Conservation (phyloP, 805 yeast species). For the Teunomyces stri region DNA sequence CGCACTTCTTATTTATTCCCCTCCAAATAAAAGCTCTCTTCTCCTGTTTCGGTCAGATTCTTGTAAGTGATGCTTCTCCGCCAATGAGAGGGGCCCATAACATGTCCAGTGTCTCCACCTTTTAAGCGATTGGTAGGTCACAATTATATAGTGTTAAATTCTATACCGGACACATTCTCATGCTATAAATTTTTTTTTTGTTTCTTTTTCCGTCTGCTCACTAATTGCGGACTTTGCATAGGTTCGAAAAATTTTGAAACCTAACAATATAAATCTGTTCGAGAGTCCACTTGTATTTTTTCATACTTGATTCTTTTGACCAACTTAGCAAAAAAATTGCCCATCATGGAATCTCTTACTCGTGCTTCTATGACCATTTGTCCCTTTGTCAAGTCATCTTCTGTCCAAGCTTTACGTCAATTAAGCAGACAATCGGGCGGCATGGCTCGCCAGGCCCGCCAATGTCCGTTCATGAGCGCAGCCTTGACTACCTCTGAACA, state of each 20-base stretch:
- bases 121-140: not conserved
- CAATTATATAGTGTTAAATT: not conserved
- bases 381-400: slow-evolving; percentile 72
- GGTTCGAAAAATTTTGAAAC: slow-evolving; percentile 1
- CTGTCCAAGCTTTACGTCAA: slow-evolving; percentile 58
- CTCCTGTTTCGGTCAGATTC: no score
- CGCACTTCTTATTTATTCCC: not conserved
- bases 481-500: slow-evolving; percentile 37
- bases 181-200: not conserved
- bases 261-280: not conserved
- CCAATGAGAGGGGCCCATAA: no score
- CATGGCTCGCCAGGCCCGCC: slow-evolving; percentile 58
- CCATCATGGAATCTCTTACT: slow-evolving; percentile 73
- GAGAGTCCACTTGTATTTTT: not conserved
- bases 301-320: not conserved
- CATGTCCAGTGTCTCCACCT: not conserved
- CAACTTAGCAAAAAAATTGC: not conserved
- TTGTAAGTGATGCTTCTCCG: no score
- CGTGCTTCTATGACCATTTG: slow-evolving; percentile 76
- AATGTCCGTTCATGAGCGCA: slow-evolving; percentile 89
- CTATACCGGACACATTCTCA: not conserved
- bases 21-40: no score
- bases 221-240: slow-evolving; percentile 3
- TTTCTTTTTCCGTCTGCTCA: not conserved
- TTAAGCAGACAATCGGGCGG: slow-evolving; percentile 43